Base-by-base conservation (phyloP, 2,329 filamentous ascomycete species). In the Xylaria sp. region DNA sequence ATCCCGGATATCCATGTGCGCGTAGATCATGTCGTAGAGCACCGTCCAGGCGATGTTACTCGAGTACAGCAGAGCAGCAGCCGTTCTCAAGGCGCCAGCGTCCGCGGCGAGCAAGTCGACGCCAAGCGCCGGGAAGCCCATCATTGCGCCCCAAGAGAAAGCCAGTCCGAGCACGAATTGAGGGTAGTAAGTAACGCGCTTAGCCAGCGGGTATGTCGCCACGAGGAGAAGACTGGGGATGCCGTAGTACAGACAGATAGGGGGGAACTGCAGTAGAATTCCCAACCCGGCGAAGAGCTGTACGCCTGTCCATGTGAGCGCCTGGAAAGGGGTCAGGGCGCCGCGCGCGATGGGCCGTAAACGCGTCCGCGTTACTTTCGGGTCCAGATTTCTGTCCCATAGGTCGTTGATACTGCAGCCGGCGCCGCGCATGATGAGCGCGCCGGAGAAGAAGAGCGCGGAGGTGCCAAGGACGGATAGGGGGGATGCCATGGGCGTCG, bases 21-120 rank as follows among this genome's bases (percentile, higher is more conserved):
- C 91, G 73, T 96, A 96, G 37, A 96, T 91, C 85, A 94, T 95
- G 72, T 96, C 91, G 73, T 95, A 96, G 46, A 95, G 76, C 30
- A 95, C 82, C 0, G 91, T 95, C 92, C 92, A 96, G 2, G 90
- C 86, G 23, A 94, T 80, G 67, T 92, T 94, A 49, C 88, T 91
- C 9, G 82, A 76, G 71, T 95, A 95, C 53, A 96, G 76, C 59
- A 83, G 83, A 2, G 80, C 83, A 0, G 89, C 89, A 1, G 88
- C 85, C 3, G 80, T 78, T 2, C 62, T 59, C 7, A 62, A 13
- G 7, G 55, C 54, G 5, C 89, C 88, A 1, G 83, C 74, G 19
- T 76, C 76, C 64, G 88, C 83, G 4, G 82, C 76, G 10, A 93
- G 73, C n/a, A 94, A 72, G 65, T 92, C 89, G 42, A 94, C 76